phyloP scores from a whole-genome alignment of 192 early-diverging fungal species.

The Gonapodya prolifera region DNA sequence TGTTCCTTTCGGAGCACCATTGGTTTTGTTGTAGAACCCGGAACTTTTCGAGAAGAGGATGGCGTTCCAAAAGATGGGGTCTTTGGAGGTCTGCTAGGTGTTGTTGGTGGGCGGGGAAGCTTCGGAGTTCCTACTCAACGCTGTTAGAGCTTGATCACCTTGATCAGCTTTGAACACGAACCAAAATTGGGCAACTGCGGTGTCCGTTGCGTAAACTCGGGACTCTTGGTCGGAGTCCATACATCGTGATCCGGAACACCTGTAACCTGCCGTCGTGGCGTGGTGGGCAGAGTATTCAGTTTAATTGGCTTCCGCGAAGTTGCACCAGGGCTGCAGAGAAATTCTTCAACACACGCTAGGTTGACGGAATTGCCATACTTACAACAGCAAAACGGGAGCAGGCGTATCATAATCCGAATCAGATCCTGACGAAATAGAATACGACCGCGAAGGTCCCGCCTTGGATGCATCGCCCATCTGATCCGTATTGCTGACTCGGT shows the following conservation, averaged over 20 bases:
- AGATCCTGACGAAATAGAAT: too few relatives aligned
- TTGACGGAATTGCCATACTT: too few relatives aligned
- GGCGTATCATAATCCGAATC: too few relatives aligned
- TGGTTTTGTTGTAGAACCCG: not conserved
- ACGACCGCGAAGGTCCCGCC: too few relatives aligned
- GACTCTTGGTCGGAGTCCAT: slow-evolving; percentile 2
- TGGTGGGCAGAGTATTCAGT: not conserved
- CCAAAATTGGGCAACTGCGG: not conserved
- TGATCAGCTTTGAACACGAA: not conserved
- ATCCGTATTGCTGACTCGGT: too few relatives aligned
- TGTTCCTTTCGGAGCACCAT: not conserved
- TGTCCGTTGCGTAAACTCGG: not conserved
- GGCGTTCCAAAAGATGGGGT: not conserved
- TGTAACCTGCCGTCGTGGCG: not conserved
- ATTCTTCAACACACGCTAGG: too few relatives aligned
- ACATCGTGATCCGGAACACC: not conserved
- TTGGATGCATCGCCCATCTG: too few relatives aligned
- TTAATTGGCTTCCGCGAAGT: not conserved
- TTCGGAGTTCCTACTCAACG: not conserved
- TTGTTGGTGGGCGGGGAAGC: not conserved
- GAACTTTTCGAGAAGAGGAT: not conserved
- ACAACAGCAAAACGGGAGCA: too few relatives aligned
- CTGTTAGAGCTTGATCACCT: not conserved
- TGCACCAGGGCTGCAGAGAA: not conserved
- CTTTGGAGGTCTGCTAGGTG: not conserved